Conservation (phyloP, 805 yeast species). For the Lipomyces starkeyi region DNA sequence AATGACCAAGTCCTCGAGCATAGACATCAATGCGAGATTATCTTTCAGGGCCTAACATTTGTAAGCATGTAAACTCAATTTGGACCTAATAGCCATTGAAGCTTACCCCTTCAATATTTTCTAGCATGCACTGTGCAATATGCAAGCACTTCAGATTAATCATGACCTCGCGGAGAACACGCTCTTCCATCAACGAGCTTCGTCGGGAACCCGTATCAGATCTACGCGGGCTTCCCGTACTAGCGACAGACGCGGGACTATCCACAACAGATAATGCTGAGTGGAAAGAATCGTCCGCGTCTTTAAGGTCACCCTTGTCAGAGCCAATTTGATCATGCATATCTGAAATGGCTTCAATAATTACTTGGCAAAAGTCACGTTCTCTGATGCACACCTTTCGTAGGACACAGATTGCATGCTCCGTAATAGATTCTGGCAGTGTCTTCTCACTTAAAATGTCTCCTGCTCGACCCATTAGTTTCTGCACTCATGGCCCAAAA, state of each 20-base stretch:
- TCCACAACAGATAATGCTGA: slow-evolving; percentile 52
- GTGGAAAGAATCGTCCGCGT: slow-evolving; percentile 52
- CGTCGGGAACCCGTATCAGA: slow-evolving; percentile 15
- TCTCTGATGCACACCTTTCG: slow-evolving; percentile 76
- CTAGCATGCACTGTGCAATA: slow-evolving; percentile 72
- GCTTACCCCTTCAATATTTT: slow-evolving; percentile 54
- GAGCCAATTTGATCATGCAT: slow-evolving; percentile 65
- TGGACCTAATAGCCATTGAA: not conserved
- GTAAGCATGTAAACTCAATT: not conserved
- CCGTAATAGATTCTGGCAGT: slow-evolving; percentile 59
- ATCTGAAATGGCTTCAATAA: slow-evolving; percentile 85
- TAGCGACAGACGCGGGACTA: not conserved
- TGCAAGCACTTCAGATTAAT: slow-evolving; percentile 61
- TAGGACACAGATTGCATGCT: slow-evolving; percentile 66
- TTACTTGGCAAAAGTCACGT: slow-evolving; percentile 81
- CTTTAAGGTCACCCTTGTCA: slow-evolving; percentile 45
- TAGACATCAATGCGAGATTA: slow-evolving; percentile 67
- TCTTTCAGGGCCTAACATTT: slow-evolving; percentile 61
- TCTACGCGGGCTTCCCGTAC: slow-evolving; percentile 7
- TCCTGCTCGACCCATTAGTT: slow-evolving; percentile 10
- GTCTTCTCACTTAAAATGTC: slow-evolving; percentile 55
- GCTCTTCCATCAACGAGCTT: slow-evolving; percentile 38
- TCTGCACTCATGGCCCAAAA: not conserved
- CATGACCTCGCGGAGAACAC: slow-evolving; percentile 37
- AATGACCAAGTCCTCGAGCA: slow-evolving; percentile 75